Conservation (phyloP, 1,284 basidiomycete genomes). For the Porodaedalea pini region DNA sequence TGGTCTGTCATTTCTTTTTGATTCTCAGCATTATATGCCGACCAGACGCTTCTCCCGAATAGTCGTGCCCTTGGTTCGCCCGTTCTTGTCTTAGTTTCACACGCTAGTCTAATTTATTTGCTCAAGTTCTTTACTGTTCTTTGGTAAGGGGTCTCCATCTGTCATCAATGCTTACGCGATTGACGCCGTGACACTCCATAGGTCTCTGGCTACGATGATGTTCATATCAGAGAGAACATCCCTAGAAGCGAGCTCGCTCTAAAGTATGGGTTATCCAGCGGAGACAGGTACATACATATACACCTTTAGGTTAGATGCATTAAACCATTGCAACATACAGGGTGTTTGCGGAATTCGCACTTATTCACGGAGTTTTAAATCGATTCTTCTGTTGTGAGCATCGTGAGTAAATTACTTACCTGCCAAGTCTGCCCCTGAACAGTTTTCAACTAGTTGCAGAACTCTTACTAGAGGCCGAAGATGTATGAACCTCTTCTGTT, state of each 20-base stretch:
- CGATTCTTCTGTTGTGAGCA: conserved; percentile 63
- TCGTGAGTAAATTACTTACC: conserved; percentile 37
- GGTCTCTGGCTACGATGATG: conserved; percentile 64
- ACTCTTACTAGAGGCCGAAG: conserved; percentile 55
- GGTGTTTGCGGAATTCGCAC: conserved; percentile 57
- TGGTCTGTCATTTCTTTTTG: conserved; percentile 40
- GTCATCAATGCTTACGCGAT: too few species aligned
- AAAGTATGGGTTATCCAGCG: conserved; percentile 62
- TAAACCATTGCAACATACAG: conserved; percentile 31
- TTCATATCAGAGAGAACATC: conserved; percentile 59
- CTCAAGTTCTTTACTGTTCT: conserved; percentile 47
- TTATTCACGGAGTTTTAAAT: conserved; percentile 48
- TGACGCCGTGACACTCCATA: background rate
- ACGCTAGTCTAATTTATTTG: background rate
- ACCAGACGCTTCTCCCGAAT: background rate
- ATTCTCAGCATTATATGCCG: background rate
- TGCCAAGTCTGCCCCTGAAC: conserved; percentile 1
- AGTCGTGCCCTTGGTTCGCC: conserved; percentile 47
- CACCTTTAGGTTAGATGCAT: background rate
- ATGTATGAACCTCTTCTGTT: conserved; percentile 37
- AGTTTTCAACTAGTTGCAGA: conserved; percentile 48
- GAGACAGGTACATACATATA: conserved; percentile 49
- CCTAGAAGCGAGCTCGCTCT: conserved; percentile 58
- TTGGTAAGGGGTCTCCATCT: conserved; percentile 28
- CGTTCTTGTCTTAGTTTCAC: background rate